Conservation (phyloP, 176 grass and related monocot genomes). For the Poa annua region DNA sequence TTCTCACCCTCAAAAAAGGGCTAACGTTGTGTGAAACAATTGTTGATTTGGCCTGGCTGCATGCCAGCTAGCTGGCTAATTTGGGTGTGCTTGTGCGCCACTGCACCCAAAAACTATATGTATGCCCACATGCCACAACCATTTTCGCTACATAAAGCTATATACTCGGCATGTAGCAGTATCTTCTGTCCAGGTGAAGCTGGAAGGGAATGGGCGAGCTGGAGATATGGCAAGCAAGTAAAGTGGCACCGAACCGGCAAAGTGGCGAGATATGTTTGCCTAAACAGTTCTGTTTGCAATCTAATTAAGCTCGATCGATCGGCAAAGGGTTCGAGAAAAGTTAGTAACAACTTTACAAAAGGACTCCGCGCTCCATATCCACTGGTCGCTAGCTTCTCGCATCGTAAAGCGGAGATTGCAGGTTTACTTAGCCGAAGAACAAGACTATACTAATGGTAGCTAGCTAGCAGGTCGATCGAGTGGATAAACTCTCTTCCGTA, state of each 20-base stretch:
- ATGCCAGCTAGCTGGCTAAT: too few relatives aligned
- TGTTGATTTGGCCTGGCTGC: too few relatives aligned
- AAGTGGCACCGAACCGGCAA: conserved; percentile 26
- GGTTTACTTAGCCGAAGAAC: neutral
- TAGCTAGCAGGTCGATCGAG: neutral
- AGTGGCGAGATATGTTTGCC: conserved; percentile 37
- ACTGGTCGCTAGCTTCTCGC: neutral
- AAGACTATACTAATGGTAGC: too few relatives aligned
- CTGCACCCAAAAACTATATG: neutral
- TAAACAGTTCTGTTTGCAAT: conserved; percentile 12
- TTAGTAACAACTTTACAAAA: neutral
- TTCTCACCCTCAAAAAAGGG: too few relatives aligned
- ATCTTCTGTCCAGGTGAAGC: conserved; percentile 3
- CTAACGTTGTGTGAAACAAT: too few relatives aligned
- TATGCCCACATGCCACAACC: too few relatives aligned
- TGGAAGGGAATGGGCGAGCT: neutral
- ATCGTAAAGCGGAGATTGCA: neutral
- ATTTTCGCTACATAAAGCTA: neutral
- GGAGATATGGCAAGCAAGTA: neutral
- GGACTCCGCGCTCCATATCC: neutral
- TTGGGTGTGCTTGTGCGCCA: too few relatives aligned
- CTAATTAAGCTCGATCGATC: neutral
- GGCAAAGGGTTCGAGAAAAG: neutral
- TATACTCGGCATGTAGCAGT: neutral
- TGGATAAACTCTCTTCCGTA: neutral